Base-by-base conservation (phyloP, 371 early-diverging fungal species). In the Rhizopus stolonifer region DNA sequence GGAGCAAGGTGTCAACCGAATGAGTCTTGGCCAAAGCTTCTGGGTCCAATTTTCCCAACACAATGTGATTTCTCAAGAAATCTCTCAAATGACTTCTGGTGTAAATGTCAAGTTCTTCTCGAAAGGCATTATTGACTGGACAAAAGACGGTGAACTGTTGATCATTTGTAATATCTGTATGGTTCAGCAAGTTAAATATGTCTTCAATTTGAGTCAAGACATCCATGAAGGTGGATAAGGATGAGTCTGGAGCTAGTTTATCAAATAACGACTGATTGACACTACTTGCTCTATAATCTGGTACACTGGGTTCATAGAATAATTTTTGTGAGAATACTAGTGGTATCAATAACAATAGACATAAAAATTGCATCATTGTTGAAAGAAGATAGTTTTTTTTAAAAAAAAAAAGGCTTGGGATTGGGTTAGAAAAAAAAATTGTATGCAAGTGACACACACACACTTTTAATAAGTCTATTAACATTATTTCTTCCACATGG, bases 51-150 rank as follows among this genome's bases (percentile, higher is more conserved):
- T 66, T 64, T 8, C 26, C 51, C 24, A 34, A 69, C 5, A 73
- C 72, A 36, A 77, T 54, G 42, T 77, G 77, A 32, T 67, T 58
- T n/a, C 33, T 48, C 46, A 77, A 42, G 51, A 77, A 71, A 8
- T 33, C 55, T 24, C 67, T 64, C 21, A 72, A 46, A 34, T 60
- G 42, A n/a, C 34, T 49, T 11, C 53, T 42, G 10, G 56, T 47
- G 19, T 64, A 54, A 8, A 40, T 25, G 23, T 47, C 43, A 5
- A 62, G 29, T 17, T 54, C 61, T 38, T 54, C 31, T 19, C 48
- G 51, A 46, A 77, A 73, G 19, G 77, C 77, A 3, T 49, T n/a
- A 52, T 77, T 77, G 38, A 66, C 58, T 3, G 77, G 77, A 39
- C 65, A 60, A 48, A 77, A 77, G 0, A 77, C 46, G 1, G 77